Base-by-base conservation (phyloP, 768 basidiomycete genomes). In the Boletus patriciae region DNA sequence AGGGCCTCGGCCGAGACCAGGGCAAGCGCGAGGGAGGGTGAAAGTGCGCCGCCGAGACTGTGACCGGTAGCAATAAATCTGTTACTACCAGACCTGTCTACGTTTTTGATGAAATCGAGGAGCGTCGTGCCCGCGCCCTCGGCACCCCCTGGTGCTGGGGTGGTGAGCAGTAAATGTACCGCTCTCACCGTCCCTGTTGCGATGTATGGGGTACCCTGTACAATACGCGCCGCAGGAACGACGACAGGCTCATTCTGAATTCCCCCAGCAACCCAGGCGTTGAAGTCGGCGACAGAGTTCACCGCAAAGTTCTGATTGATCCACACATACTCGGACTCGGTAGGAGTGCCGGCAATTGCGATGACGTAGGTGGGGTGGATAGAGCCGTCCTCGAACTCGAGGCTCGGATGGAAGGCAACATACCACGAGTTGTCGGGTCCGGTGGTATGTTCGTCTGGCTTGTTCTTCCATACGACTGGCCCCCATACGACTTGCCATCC, bases 341-440 rank as follows among this genome's bases (percentile, higher is more conserved):
- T 0, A 2, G 57, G 52, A 31, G 64, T 65, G 11, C 60, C 55
- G 3, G 64, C 50, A n/a, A 62, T n/a, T 41, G 55, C 53, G 10
- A 63, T 50, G 23, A 58, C 58, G 36, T 63, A 56, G 43, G 61
- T 40, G 3, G 53, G 50, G 5, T 40, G 45, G 3, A 46, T 23
- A 13, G 46, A 55, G 4, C 61, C 54, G 15, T 66, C 62, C 18
- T 66, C 61, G 8, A 56, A 58, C 46, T 25, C 0, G 40, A 61
- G 45, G 18, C 3, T 7, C 0, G 62, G 62, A 19, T 63, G 46
- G 16, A 31, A 37, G 19, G 61, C 61, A 9, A 66, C 3, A 27
- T 52, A 66, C 56, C 55, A 60, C 6, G 65, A 46, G 43, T 66
- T 63, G 12, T 55, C 61, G 9, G 61, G 64, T 1, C 58, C 58